Percentiles rank a stretch among this genome's conserved stretches.
phyloP scores from a whole-genome alignment of 208 protist genomes.

The Porcisia hertigi region DNA sequence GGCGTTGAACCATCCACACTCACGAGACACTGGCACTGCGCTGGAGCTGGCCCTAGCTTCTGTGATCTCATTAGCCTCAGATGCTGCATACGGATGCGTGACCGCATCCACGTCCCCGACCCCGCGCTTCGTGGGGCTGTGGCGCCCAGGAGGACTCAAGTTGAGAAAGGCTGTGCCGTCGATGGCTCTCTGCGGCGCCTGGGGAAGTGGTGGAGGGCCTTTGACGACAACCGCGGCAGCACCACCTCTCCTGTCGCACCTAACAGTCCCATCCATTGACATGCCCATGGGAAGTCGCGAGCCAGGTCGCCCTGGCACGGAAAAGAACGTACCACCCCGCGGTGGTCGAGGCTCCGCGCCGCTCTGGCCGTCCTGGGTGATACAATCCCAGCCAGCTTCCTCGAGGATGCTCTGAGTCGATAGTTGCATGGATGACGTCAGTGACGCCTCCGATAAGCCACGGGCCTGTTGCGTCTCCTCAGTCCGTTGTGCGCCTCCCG shows the following conservation, averaged over 20 bases:
- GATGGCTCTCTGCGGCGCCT: slow-evolving; percentile 2
- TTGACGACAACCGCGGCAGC: background rate
- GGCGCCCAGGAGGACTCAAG: background rate
- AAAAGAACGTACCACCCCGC: background rate
- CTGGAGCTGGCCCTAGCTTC: background rate
- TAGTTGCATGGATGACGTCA: background rate
- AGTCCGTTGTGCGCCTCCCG: background rate
- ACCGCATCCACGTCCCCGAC: background rate
- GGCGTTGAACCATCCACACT: background rate
- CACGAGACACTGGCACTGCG: background rate
- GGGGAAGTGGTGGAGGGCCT: slow-evolving; percentile 24
- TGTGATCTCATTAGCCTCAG: background rate
- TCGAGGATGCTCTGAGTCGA: background rate
- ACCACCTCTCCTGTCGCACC: background rate
- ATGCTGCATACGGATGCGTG: background rate
- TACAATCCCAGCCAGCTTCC: background rate
- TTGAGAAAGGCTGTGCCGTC: background rate
- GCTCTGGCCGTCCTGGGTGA: background rate
- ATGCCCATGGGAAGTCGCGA: background rate
- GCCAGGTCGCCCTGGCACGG: background rate
- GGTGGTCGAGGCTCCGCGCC: background rate
- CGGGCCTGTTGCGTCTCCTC: background rate
- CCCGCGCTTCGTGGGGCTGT: background rate
- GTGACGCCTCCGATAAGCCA: background rate
- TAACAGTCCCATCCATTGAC: background rate